Percentiles rank a stretch among this genome's conserved stretches.
Conservation (phyloP, 75 land plant genomes). For the Pinus albicaulis region DNA sequence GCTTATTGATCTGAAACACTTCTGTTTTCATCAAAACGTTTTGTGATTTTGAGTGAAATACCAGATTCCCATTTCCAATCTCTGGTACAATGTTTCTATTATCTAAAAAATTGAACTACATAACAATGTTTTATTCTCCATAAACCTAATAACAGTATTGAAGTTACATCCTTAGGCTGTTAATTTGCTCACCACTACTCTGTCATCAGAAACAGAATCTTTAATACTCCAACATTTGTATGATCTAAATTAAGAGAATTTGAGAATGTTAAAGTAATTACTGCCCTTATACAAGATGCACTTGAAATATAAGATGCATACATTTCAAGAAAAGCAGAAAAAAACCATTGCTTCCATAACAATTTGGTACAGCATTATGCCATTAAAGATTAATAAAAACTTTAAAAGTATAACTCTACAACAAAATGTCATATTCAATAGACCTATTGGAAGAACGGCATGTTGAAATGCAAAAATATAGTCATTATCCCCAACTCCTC, state of each 20-base stretch:
- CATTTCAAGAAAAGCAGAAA: no score
- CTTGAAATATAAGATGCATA: no score
- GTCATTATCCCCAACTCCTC: slow-evolving; percentile 92
- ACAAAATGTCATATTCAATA: background rate
- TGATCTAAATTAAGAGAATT: background rate
- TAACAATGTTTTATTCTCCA: background rate
- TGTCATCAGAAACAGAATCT: background rate
- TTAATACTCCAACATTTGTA: background rate
- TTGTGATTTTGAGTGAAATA: no score
- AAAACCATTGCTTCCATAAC: no score
- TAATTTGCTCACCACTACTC: background rate
- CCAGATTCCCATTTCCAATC: no score
- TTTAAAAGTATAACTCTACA: background rate
- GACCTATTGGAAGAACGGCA: slow-evolving; percentile 92
- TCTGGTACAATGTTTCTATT: no score
- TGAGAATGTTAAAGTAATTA: background rate
- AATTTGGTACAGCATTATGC: no score
- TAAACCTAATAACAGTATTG: background rate
- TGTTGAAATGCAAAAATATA: slow-evolving; percentile 91
- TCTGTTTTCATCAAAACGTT: no score
- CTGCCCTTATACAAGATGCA: no score
- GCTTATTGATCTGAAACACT: no score
- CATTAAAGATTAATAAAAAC: no score
- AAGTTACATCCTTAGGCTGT: background rate
- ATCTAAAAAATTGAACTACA: background rate